Conservation (phyloP, 176 grass and related monocot species). For the Panicum miliaceum region DNA sequence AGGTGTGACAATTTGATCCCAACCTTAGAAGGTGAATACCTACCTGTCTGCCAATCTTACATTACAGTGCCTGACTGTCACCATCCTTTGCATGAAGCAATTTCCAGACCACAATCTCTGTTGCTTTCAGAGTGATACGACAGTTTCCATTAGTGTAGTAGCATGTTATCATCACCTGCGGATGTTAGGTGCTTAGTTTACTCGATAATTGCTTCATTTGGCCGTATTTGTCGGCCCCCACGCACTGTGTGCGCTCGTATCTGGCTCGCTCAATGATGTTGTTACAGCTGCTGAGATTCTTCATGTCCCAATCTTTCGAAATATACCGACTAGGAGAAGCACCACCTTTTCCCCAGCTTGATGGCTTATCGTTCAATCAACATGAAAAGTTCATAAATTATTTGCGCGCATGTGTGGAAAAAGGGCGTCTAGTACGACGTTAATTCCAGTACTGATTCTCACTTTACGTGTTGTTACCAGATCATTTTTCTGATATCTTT, state of each 20-base stretch:
- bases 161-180: neutral
- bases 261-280: constrained; percentile 6
- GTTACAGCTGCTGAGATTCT: constrained; percentile 41
- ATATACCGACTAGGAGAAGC: constrained; percentile 56
- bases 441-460: constrained; percentile 37
- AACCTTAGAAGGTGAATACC: constrained; percentile 3
- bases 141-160: constrained; percentile 12
- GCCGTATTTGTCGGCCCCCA: constrained; percentile 15
- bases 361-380: constrained; percentile 48
- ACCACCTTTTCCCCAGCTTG: constrained; percentile 18
- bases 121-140: constrained; percentile 1
- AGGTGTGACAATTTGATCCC: constrained; percentile 16
- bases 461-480: constrained; percentile 12
- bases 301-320: constrained; percentile 42
- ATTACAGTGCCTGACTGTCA: neutral
- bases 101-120: neutral
- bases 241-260: neutral
- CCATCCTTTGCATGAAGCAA: too few relatives aligned
- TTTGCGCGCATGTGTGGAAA: constrained; percentile 42
- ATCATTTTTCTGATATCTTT: constrained; percentile 19
- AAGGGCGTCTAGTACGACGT: constrained; percentile 30
- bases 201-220: constrained; percentile 34
- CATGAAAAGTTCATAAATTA: constrained; percentile 20
- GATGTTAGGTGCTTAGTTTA: constrained; percentile 29
- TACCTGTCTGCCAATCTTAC: neutral